Base-by-base conservation (phyloP, 1,284 basidiomycete genomes). In the Golubevia pallescens region DNA sequence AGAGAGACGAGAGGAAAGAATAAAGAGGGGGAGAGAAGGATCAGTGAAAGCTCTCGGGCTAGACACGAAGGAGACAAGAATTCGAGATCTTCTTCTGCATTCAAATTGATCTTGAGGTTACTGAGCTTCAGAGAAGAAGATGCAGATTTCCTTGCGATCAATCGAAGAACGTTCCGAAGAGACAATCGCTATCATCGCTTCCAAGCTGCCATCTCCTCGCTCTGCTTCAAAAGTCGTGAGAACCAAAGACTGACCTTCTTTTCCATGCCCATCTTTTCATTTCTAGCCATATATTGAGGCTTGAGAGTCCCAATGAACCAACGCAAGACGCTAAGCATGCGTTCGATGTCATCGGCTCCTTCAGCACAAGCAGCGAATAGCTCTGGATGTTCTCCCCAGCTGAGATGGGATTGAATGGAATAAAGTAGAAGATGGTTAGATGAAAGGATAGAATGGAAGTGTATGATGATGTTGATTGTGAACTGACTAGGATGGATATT, bases 391-490 rank as follows among this genome's bases (percentile, higher is more conserved):
- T 86, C 84, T 64, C 83, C 81, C 84, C 83, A 85, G 73, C 63
- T 16, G 24, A 42, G 24, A 53, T 53, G n/a, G n/a, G 54, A 56
- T 21, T 20, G 54, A 28, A 23, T 56, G 20, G 16, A 56, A 56
- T 19, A 10, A 7, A 56, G 20, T 28, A 20, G 24, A n/a, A 38
- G 28, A 38, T 6, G 32, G 32, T 6, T 5, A 19, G 93, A 93
- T 1, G 93, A 94, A 65, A 95, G 89, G 76, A 95, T 95, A 88
- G 95, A 93, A 0, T 92, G 91, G 23, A 56, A 53, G 53, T 1
- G 55, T 52, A 42, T 58, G 48, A 14, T 34, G 3, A 55, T 20
- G 20, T 55, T 55, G 54, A 20, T n/a, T 19, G 2, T 24, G 7
- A 23, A 58, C 60, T 59, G 53, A 67, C 69, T 82, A 83, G 7